Conservation (phyloP, 208 protist species). For the Leishmania tropica region DNA sequence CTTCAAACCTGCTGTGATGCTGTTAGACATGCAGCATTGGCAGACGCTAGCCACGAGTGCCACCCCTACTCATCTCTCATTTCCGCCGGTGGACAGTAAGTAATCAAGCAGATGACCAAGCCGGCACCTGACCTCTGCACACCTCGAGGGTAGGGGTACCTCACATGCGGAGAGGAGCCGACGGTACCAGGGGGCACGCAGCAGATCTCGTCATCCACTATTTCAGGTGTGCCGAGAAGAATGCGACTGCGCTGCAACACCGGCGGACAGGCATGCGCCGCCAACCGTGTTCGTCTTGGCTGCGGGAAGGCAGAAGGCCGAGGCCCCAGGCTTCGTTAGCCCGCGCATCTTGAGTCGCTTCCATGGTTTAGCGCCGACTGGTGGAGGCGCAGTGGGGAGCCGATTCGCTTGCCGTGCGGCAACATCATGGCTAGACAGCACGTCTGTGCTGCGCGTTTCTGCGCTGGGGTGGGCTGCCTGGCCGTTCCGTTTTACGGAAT, state of each 20-base stretch:
- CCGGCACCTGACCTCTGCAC: neutral
- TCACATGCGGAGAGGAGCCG: neutral
- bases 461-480: neutral
- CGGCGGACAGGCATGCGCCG: neutral
- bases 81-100: neutral
- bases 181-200: neutral
- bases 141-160: neutral
- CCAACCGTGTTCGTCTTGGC: neutral
- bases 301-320: neutral
- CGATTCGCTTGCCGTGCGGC: neutral
- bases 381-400: neutral
- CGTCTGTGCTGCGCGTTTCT: neutral
- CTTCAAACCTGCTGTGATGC: neutral
- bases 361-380: neutral
- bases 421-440: neutral
- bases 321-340: neutral
- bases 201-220: neutral
- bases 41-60: neutral
- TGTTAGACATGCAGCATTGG: neutral
- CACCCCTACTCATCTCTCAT: neutral
- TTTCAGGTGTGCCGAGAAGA: neutral
- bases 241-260: neutral
- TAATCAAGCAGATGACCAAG: neutral
- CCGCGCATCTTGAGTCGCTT: neutral
- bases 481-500: neutral